Evolutionary conservation across 2,329 filamentous ascomycete species (phyloP).

Genomic region (Fusarium verrucosum): DNA sequence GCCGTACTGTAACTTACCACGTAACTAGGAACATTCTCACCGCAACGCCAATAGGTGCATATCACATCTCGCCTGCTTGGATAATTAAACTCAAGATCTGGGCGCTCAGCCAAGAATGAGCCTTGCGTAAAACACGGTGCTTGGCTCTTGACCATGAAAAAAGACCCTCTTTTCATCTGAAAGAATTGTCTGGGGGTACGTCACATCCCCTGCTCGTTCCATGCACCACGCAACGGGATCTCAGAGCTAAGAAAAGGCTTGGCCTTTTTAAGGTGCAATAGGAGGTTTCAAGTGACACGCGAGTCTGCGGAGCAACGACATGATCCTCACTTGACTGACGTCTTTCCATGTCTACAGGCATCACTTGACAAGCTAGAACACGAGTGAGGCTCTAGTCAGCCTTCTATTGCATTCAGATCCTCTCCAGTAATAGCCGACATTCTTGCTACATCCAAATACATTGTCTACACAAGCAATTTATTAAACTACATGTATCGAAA

Average conservation of each 20-base stretch:
- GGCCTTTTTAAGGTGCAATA: slow-evolving; percentile 15
- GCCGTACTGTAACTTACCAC: no score
- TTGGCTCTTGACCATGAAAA: not conserved
- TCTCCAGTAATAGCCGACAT: not conserved
- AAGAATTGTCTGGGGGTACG: not conserved
- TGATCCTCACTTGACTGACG: slow-evolving; percentile 4
- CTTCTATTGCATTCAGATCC: slow-evolving; percentile 1
- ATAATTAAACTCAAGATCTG: slow-evolving; percentile 6
- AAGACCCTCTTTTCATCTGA: slow-evolving; percentile 33
- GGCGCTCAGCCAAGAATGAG: slow-evolving; percentile 11
- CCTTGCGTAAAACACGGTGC: slow-evolving; percentile 30
- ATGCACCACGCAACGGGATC: slow-evolving; percentile 24
- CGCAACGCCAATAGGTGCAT: not conserved
- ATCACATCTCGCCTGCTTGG: not conserved
- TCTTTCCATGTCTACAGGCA: not conserved
- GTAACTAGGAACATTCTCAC: slow-evolving; percentile 17
- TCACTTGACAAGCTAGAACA: slow-evolving; percentile 1
- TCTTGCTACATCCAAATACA: not conserved
- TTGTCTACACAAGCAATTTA: not conserved
- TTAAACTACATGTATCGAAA: slow-evolving; percentile 24
- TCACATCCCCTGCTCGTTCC: slow-evolving; percentile 15
- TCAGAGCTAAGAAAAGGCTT: slow-evolving; percentile 31
- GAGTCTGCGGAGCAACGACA: not conserved
- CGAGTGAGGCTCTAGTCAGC: not conserved
- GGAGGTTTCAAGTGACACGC: slow-evolving; percentile 27